Evolutionary conservation across 352 stramenopile species (phyloP).

Genomic region (Globisporangium megalacanthum): DNA sequence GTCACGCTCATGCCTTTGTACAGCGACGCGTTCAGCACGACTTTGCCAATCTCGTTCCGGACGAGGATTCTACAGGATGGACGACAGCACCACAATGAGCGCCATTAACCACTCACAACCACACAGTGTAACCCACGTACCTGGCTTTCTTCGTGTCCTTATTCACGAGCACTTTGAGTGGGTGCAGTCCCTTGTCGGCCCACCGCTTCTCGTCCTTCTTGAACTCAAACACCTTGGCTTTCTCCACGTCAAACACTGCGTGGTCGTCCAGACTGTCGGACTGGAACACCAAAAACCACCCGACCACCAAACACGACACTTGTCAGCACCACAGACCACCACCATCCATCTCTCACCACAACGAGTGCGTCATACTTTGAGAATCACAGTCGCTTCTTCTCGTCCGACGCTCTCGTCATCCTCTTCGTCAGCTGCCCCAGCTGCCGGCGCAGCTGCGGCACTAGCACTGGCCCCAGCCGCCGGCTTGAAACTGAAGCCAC

Average conservation of each 20-base stretch:
- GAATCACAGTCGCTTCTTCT: constrained; percentile 80
- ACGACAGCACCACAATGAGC: too few species aligned
- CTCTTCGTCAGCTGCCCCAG: constrained; percentile 30
- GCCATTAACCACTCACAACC: background rate
- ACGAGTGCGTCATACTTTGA: constrained; percentile 49
- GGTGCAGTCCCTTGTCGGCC: constrained; percentile 81
- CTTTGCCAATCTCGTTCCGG: constrained; percentile 84
- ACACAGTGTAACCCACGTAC: constrained; percentile 16
- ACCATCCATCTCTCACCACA: background rate
- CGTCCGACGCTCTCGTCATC: constrained; percentile 79
- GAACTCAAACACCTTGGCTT: constrained; percentile 80
- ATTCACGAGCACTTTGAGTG: constrained; percentile 73
- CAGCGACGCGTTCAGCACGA: constrained; percentile 76
- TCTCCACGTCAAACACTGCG: constrained; percentile 66
- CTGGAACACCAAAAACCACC: constrained; percentile 16
- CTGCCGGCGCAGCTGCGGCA: constrained; percentile 6
- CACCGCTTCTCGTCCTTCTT: constrained; percentile 86
- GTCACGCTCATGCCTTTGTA: constrained; percentile 75
- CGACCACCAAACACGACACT: constrained; percentile 2
- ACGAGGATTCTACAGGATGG: constrained; percentile 49
- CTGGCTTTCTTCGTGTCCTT: constrained; percentile 62
- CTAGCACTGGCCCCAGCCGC: constrained; percentile 5
- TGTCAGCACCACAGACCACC: background rate
- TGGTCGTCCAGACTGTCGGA: constrained; percentile 66
- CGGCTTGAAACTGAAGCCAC: constrained; percentile 23